Evolutionary conservation across 2,329 filamentous ascomycete species (phyloP), one percentile per base, ranked within the genome.

Genomic region (Colletotrichum endophyticum): DNA sequence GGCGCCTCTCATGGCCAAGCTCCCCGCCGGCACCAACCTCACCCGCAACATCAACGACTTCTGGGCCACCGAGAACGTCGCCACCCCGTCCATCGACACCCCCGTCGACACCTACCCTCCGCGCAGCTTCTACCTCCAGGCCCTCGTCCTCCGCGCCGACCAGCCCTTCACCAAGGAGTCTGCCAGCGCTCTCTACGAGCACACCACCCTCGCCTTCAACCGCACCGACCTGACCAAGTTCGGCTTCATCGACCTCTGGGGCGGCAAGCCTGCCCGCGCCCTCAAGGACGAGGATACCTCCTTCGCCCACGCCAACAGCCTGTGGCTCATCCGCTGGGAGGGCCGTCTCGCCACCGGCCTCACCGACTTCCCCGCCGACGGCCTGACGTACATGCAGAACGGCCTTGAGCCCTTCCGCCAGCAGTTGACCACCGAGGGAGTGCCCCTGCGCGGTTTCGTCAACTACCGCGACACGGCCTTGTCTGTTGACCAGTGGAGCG

Each of bases 331-430:
- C 75, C 77, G 77, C 61, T 73, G 71, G 70, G 77, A 78, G 28
- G 77, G 77, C 61, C 66, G 64, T n/a, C 64, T 68, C 49, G 68
- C 77, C 22, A 32, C 64, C 57, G 89, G 87, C 75, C 87, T 88
- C 77, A 84, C 89, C 77, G 84, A 86, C 77, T 89, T 90, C 79
- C 87, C 88, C 22, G 82, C 87, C 69, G 87, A 88, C 80, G 86
- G 87, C 63, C 84, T 86, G 3, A 83, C 83, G 5, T 89, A 89
- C 79, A 85, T 85, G 32, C 86, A 88, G 44, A 85, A 90, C 78
- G 81, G 92, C n/a, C 13, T 70, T 8, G 78, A 80, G 63, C 77
- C 77, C 39, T 75, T 77, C 68, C 63, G 57, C 34, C n/a, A 70
- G 34, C 69, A 76, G 63, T 32, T 78, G 27, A 53, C 15, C 4